A percentile compares a stretch with the other conserved stretches of the same genome.
phyloP scores from a whole-genome alignment of 139 green algal genomes.

The Chlamydomonas applanata region DNA sequence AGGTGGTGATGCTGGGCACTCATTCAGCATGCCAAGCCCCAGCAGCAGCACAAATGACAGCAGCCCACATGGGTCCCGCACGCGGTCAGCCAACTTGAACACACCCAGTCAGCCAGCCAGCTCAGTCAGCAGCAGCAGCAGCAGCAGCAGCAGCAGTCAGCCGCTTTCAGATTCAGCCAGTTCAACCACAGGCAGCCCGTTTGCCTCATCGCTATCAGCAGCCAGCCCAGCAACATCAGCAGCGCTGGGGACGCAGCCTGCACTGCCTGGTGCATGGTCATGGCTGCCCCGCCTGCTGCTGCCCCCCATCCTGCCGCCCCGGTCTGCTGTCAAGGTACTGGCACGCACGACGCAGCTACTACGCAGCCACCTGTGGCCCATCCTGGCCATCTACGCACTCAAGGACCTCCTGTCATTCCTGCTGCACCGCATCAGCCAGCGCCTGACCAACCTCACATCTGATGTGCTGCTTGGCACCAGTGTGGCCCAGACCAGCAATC shows the following conservation, averaged over 20 bases:
- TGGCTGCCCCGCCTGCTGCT: background rate
- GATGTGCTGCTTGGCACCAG: constrained; percentile 29
- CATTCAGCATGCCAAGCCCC: too few relatives aligned
- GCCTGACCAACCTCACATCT: constrained; percentile 49
- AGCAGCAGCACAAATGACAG: too few relatives aligned
- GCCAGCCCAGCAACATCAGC: background rate
- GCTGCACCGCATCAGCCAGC: constrained; percentile 44
- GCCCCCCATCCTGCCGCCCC: constrained; percentile 4
- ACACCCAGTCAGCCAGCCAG: too few relatives aligned
- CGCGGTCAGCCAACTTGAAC: too few relatives aligned
- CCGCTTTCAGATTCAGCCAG: background rate
- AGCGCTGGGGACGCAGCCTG: background rate
- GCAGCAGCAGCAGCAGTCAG: background rate
- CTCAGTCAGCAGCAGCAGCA: too few relatives aligned
- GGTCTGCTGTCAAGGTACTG: constrained; percentile 4
- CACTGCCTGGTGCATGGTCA: background rate
- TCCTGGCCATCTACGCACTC: constrained; percentile 33
- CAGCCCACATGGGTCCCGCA: too few relatives aligned
- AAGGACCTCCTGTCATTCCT: constrained; percentile 45
- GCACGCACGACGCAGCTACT: constrained; percentile 11
- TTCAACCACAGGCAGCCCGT: background rate
- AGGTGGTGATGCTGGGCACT: too few relatives aligned
- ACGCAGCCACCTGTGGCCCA: constrained; percentile 25
- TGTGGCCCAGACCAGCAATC: constrained; percentile 37
- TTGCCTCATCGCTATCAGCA: too few relatives aligned